phyloP scores from a whole-genome alignment of 139 green algal species.

The Pycnococcus provasolii region DNA sequence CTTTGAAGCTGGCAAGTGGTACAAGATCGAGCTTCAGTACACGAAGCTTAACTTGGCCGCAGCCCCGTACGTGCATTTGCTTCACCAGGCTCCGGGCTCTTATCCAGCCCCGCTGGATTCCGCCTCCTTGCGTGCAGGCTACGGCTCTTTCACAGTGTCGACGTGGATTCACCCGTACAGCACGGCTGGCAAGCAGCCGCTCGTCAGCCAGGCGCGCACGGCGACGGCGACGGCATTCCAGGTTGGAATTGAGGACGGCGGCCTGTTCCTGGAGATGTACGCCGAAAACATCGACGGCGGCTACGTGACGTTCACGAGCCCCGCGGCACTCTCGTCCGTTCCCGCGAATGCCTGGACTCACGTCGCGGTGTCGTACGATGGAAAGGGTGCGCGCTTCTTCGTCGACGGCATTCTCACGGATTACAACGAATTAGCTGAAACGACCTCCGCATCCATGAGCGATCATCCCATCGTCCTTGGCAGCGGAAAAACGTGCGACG shows the following conservation, averaged over 20 bases:
- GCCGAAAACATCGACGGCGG: neutral
- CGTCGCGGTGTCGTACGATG: slow-evolving; percentile 19
- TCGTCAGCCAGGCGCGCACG: neutral
- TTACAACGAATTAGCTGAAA: too few relatives aligned
- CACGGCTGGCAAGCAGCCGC: neutral
- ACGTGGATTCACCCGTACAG: slow-evolving; percentile 22
- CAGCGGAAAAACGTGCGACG: too few relatives aligned
- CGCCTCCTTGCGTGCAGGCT: slow-evolving; percentile 11
- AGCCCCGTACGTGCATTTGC: slow-evolving; percentile 1
- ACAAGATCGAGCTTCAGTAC: slow-evolving; percentile 19
- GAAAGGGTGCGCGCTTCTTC: slow-evolving; percentile 11
- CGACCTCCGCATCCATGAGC: too few relatives aligned
- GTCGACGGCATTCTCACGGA: slow-evolving; percentile 21
- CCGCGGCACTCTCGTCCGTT: slow-evolving; percentile 1
- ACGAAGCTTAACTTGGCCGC: slow-evolving; percentile 11
- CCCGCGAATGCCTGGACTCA: slow-evolving; percentile 14
- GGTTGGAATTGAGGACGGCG: slow-evolving; percentile 18
- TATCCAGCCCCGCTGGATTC: slow-evolving; percentile 6
- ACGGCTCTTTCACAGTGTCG: slow-evolving; percentile 17
- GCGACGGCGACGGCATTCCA: neutral
- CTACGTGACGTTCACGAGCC: slow-evolving; percentile 13
- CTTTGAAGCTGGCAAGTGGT: neutral
- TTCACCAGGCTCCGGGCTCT: neutral
- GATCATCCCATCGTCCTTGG: too few relatives aligned
- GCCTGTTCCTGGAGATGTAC: slow-evolving; percentile 15